These are phyloP conservation scores for Trametes pubescens DNA, from an alignment of 1,284 basidiomycete genomes.

Conservation along the genomic window DNA sequence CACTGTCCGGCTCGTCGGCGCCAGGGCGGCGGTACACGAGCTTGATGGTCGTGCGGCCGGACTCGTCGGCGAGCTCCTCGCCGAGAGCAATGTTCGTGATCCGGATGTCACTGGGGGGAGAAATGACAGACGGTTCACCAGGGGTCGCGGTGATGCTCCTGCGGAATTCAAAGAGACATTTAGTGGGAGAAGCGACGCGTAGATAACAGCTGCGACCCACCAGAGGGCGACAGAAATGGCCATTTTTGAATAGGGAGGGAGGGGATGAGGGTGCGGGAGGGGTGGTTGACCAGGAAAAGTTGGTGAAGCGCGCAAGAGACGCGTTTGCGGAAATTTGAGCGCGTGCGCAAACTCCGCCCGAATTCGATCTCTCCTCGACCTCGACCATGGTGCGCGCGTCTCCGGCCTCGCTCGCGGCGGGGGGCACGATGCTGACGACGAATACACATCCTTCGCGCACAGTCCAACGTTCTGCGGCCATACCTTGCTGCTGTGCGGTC, in stretches of 20 bases:
- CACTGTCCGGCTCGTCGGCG: conserved; percentile 58
- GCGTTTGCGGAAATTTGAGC: conserved; percentile 34
- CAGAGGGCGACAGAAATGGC: conserved; percentile 67
- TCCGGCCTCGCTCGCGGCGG: conserved; percentile 1
- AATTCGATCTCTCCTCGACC: conserved; percentile 35
- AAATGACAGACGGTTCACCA: conserved; percentile 68
- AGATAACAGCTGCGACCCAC: conserved; percentile 48
- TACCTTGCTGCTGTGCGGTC: conserved; percentile 97
- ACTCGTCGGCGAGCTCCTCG: conserved; percentile 70
- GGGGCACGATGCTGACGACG: conserved; percentile 2
- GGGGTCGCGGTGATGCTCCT: conserved; percentile 72
- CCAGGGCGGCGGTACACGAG: conserved; percentile 66
- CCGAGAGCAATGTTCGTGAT: conserved; percentile 89
- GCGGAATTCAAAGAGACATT: background rate
- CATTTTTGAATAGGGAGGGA: conserved; percentile 49
- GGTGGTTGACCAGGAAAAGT: conserved; percentile 28
- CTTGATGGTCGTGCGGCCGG: conserved; percentile 82
- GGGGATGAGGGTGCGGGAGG: conserved; percentile 16
- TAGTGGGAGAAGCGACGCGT: conserved; percentile 19
- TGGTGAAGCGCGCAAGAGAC: conserved; percentile 32
- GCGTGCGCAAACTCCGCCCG: conserved; percentile 36
- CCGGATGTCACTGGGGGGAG: conserved; percentile 76
- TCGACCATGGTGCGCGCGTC: conserved; percentile 52
- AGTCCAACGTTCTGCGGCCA: conserved; percentile 89
- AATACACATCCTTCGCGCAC: conserved; percentile 7